Conservation (phyloP, 352 stramenopile genomes). For the Vaucheria bursata region DNA sequence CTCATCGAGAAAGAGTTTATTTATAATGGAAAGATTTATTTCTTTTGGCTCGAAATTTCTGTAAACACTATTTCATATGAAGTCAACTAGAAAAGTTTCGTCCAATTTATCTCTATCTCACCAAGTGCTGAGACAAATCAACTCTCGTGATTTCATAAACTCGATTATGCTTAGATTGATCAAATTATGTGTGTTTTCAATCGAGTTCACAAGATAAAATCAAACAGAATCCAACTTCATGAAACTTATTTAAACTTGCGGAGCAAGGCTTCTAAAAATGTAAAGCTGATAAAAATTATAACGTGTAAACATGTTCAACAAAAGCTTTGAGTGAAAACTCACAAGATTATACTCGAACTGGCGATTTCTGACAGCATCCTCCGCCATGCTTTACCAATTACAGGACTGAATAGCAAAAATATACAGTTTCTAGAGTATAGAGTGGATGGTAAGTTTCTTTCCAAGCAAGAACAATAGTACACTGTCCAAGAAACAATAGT, state of each 20-base stretch:
- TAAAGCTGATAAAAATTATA: background rate
- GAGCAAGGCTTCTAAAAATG: background rate
- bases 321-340: no score
- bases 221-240: background rate
- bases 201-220: slow-evolving; percentile 11
- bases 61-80: background rate
- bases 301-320: background rate
- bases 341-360: slow-evolving; percentile 49
- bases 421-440: no score
- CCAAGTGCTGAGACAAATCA: background rate
- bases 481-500: no score
- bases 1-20: no score
- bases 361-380: slow-evolving; percentile 44
- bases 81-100: background rate
- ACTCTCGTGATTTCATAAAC: background rate
- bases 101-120: background rate
- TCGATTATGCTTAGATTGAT: background rate
- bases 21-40: background rate
- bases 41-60: background rate
- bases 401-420: no score
- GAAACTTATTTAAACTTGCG: background rate
- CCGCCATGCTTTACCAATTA: slow-evolving; percentile 47
- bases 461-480: no score
- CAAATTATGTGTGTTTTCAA: background rate
- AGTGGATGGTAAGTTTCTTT: no score